Evolutionary conservation across 495 filamentous ascomycete species (phyloP), one percentile per base, ranked within the genome.

Genomic region (Diplogelasinospora grovesii): DNA sequence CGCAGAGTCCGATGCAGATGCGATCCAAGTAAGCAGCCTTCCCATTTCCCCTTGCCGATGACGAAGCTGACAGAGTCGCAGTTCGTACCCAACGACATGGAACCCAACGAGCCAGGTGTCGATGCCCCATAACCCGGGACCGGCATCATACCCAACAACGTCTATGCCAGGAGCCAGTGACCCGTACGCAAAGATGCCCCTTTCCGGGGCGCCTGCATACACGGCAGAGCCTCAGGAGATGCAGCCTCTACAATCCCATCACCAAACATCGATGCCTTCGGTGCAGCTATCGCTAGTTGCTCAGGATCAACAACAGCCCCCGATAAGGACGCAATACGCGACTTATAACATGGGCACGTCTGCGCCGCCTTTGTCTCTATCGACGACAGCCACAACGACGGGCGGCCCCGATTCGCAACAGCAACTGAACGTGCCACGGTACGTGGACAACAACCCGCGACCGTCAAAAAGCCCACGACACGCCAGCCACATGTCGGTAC

Each of bases 401-500:
- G n/a, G n/a, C n/a, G n/a, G n/a, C n/a, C n/a, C n/a, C n/a, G n/a
- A n/a, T n/a, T 49, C 59, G 4, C 55, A 64, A 49, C 56, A 54
- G 49, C 55, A 57, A 25, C 56, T 71, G 41, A 66, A 61, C 48
- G 56, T 69, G 22, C 62, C 64, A 16, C 59, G 68, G 38, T 73
- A 71, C 49, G 60, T 75, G 21, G 70, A 74, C 49, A 66, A 54
- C 40, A 75, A 77, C 46, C 70, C 72, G 10, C 65, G 73, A 10
- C 73, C 73, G 13, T 53, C 69, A 30, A 77, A 77, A 50, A 71
- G 64, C 38, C 70, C 73, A 7, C 61, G 73, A 13, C 71, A 74
- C 46, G 59, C 56, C n/a, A 66, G 59, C 54, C 68, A 66, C 56
- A 69, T 61, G 46, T 70, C 68, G 11, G 52, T 66, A 11, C 60